These are phyloP conservation scores for Apiospora marii DNA, from an alignment of 2,329 filamentous ascomycete genomes.

Conservation along the genomic window DNA sequence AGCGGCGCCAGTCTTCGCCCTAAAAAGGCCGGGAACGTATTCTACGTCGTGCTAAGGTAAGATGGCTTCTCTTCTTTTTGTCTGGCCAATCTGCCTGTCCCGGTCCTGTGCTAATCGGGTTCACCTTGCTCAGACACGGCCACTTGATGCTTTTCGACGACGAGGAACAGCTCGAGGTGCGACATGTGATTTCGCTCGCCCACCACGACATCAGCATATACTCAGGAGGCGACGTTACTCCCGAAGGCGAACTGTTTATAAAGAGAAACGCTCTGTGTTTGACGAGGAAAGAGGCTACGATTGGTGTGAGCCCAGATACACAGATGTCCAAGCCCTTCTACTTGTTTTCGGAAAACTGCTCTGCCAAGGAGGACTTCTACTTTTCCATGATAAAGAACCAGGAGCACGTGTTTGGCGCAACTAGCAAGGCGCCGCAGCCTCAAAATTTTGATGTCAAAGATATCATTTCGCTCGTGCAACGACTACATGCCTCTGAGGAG, in stretches of 20 bases:
- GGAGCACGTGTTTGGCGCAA: constrained; percentile 68
- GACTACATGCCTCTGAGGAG: constrained; percentile 89
- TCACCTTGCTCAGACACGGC: constrained; percentile 71
- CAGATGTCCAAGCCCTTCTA: constrained; percentile 83
- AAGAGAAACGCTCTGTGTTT: constrained; percentile 91
- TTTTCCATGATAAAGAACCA: constrained; percentile 89
- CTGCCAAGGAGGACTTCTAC: constrained; percentile 98
- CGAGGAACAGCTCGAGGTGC: constrained; percentile 91
- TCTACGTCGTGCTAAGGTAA: constrained; percentile 89
- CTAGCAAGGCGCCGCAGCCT: constrained; percentile 69
- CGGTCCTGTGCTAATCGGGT: neutral
- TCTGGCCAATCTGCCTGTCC: neutral
- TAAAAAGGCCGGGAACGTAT: constrained; percentile 82
- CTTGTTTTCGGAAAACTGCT: constrained; percentile 93
- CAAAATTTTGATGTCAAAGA: constrained; percentile 83
- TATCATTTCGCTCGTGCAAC: constrained; percentile 89
- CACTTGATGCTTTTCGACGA: constrained; percentile 98
- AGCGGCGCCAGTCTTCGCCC: constrained; percentile 60
- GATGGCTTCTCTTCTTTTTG: constrained; percentile 32
- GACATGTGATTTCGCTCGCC: constrained; percentile 91
- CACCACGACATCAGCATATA: constrained; percentile 88
- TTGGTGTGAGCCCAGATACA: constrained; percentile 62
- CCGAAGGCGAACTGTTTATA: constrained; percentile 94
- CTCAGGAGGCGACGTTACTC: constrained; percentile 78
- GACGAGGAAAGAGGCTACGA: constrained; percentile 66